Base-by-base conservation (phyloP, 805 yeast species). In the Candida sithepensis region DNA sequence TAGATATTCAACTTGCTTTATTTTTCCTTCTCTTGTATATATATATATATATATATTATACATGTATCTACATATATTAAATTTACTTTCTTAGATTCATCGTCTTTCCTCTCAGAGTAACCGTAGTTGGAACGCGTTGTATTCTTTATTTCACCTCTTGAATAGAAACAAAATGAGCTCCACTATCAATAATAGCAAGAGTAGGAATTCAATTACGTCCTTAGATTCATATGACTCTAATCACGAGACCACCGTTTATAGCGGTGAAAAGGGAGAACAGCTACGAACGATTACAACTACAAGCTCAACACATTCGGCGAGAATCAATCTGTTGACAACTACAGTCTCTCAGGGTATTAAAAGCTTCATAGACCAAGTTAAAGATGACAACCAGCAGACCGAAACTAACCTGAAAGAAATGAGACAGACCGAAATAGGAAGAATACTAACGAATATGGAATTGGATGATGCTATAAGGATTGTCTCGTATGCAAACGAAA, bases 391-490 rank as follows among this genome's bases (percentile, higher is more conserved):
- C 33, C 12, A 28, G 9, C 59, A 56, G 39, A 59, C 58, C 1
- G 50, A 46, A 12, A n/a, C 41, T 3, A 45, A 49, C 3, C 42
- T 39, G 18, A 36, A 38, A 21, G 51, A 50, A 21, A 30, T 42
- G n/a, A 38, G 44, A 7, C 39, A 48, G 19, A 47, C 58, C 1
- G 54, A 49, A 12, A 21, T 54, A 0, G 64, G 61, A 3, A 45
- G 58, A 21, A 51, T 56, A 43, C 39, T 57, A 12, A 56, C 57
- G 5, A 54, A 52, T 23, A 46, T 58, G 21, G 61, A 59, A 12
- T 24, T 54, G 14, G 54, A 49, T 5, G 63, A 59, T 24, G 61
- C 63, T n/a, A 50, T 61, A 40, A 45, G 53, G 18, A 42, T 58
- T 13, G 52, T 55, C 7, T 42, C 52, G 4, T 47, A 41, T 22